phyloP scores from a whole-genome alignment of 2,329 filamentous ascomycete species.

The Colletotrichum godetiae region DNA sequence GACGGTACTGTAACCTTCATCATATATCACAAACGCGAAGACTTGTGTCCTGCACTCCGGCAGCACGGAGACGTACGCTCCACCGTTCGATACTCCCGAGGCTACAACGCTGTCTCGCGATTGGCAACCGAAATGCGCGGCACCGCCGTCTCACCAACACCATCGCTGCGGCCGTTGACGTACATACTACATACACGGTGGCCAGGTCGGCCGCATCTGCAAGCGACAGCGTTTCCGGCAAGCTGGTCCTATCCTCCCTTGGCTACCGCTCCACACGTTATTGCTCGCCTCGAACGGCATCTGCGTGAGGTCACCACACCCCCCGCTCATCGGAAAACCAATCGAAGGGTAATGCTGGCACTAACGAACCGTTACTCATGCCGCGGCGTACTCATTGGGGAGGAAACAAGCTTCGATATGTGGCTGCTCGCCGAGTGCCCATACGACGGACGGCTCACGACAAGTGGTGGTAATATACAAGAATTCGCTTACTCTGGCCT shows the following conservation, averaged over 20 bases:
- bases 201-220: constrained; percentile 14
- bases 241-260: constrained; percentile 8
- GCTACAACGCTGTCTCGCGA: background rate
- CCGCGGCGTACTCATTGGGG: background rate
- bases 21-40: constrained; percentile 4
- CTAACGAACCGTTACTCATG: background rate
- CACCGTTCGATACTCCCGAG: constrained; percentile 9
- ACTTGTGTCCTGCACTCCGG: background rate
- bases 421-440: constrained; percentile 14
- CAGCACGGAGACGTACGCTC: background rate
- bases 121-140: constrained; percentile 1
- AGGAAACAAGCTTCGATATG: constrained; percentile 8
- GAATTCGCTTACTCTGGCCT: constrained; percentile 2
- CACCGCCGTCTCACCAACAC: constrained; percentile 12
- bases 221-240: constrained; percentile 20
- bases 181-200: background rate
- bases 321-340: constrained; percentile 12
- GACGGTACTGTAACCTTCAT: background rate
- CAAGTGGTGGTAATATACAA: constrained; percentile 30
- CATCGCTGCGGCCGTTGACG: constrained; percentile 2
- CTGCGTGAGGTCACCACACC: constrained; percentile 7
- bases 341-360: constrained; percentile 9
- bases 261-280: background rate
- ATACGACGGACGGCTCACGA: background rate
- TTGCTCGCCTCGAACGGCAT: constrained; percentile 29